A percentile compares a stretch with the other conserved stretches of the same genome.
These are phyloP conservation scores for Forsythia suspensa DNA, from an alignment of 257 asterid genomes.

Conservation along the genomic window DNA sequence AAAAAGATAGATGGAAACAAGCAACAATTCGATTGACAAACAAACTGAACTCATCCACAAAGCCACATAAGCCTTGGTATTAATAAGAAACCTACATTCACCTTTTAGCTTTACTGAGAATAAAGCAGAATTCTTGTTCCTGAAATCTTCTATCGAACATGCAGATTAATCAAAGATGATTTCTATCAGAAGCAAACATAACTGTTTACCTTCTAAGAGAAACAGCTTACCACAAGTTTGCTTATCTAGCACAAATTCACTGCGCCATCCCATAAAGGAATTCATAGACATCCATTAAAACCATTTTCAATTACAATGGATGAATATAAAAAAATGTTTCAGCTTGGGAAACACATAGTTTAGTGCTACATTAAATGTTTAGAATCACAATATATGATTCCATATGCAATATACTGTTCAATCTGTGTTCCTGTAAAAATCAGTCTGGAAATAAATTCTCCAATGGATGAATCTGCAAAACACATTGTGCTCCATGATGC, in stretches of 20 bases:
- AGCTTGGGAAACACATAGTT: neutral
- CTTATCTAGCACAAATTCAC: neutral
- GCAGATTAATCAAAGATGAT: neutral
- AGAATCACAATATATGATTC: neutral
- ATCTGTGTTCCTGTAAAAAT: neutral
- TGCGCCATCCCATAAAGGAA: neutral
- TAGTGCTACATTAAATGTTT: neutral
- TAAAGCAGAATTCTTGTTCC: neutral
- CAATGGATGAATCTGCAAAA: neutral
- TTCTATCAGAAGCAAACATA: neutral
- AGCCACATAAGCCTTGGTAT: neutral
- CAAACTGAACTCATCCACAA: neutral
- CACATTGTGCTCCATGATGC: neutral
- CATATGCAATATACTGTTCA: neutral
- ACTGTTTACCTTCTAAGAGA: neutral
- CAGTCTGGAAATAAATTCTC: neutral
- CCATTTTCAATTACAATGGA: neutral
- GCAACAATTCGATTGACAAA: neutral
- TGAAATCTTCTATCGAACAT: neutral
- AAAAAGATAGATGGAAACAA: neutral
- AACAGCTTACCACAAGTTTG: neutral
- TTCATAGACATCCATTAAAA: neutral
- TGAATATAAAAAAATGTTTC: neutral
- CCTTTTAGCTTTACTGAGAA: neutral
- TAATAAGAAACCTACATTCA: neutral